These are phyloP conservation scores for Saccharomycopsis schoenii DNA, from an alignment of 805 yeast species.

Conservation along the genomic window DNA sequence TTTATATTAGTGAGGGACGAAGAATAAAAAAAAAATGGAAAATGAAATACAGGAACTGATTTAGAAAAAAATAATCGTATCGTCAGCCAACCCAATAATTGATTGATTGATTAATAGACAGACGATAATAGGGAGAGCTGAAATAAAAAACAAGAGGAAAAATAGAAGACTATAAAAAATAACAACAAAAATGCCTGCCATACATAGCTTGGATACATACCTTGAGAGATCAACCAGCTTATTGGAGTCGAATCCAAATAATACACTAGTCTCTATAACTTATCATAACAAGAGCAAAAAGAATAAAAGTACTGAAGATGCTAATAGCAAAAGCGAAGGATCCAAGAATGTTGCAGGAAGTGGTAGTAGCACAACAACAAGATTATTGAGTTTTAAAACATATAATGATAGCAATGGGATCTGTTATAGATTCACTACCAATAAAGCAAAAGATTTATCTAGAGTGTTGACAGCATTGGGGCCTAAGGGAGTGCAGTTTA, in stretches of 20 bases:
- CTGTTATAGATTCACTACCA: slow-evolving; percentile 46
- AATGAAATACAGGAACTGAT: not conserved
- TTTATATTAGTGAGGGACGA: not conserved
- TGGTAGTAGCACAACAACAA: slow-evolving; percentile 13
- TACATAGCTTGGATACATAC: slow-evolving; percentile 25
- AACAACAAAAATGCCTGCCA: slow-evolving; percentile 13
- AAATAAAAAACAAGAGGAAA: too few species aligned
- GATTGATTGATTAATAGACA: not conserved
- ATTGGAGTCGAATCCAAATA: slow-evolving; percentile 24
- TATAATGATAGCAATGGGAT: slow-evolving; percentile 58
- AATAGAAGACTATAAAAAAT: not conserved
- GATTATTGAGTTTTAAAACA: slow-evolving; percentile 42
- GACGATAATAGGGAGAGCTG: too few species aligned
- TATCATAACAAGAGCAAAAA: slow-evolving; percentile 25
- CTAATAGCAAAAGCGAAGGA: not conserved
- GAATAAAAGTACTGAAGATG: not conserved
- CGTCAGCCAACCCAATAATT: too few species aligned
- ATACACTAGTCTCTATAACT: slow-evolving; percentile 26
- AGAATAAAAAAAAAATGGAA: not conserved
- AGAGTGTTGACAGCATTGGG: slow-evolving; percentile 66
- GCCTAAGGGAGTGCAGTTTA: slow-evolving; percentile 46
- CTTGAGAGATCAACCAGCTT: slow-evolving; percentile 24
- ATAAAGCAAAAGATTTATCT: slow-evolving; percentile 62
- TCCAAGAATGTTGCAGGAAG: slow-evolving; percentile 25
- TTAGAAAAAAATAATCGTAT: too few species aligned